phyloP scores from a whole-genome alignment of 2,329 filamentous ascomycete genomes.

The Thelonectria rubi region DNA sequence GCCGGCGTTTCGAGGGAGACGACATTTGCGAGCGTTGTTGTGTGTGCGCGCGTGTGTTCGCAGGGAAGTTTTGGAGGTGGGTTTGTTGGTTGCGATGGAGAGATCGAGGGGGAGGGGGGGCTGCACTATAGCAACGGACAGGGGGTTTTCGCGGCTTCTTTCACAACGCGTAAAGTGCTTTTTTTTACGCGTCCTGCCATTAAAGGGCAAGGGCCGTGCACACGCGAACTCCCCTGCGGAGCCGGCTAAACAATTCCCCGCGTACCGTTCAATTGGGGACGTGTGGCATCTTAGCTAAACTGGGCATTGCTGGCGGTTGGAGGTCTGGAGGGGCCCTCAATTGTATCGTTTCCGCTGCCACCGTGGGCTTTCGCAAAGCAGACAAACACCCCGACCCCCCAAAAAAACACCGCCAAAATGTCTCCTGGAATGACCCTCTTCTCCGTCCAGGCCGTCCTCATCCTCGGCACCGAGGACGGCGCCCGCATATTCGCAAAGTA shows the following conservation, averaged over 20 bases:
- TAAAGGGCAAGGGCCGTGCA: conserved; percentile 37
- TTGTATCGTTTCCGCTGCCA: conserved; percentile 33
- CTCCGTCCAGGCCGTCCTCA: conserved; percentile 79
- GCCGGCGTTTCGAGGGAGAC: conserved; percentile 57
- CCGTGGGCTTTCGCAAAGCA: conserved; percentile 21
- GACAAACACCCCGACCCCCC: conserved; percentile 29
- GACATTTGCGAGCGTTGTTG: conserved; percentile 48
- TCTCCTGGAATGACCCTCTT: conserved; percentile 79
- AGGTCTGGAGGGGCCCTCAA: conserved; percentile 45
- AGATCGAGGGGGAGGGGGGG: conserved; percentile 40
- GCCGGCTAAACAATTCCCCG: conserved; percentile 47
- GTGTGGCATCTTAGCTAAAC: conserved; percentile 37
- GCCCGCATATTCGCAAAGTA: conserved; percentile 95
- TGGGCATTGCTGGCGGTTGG: conserved; percentile 40
- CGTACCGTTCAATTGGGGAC: conserved; percentile 27
- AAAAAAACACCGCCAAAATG: conserved; percentile 57
- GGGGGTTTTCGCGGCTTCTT: conserved; percentile 37
- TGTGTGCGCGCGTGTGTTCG: conserved; percentile 11
- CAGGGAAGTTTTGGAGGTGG: conserved; percentile 32
- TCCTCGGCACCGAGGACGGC: conserved; percentile 86
- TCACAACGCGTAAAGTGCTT: conserved; percentile 55
- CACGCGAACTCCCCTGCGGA: conserved; percentile 36
- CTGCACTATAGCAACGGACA: conserved; percentile 34
- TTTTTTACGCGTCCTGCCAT: conserved; percentile 23
- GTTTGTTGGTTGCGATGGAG: conserved; percentile 35